phyloP scores from a whole-genome alignment of 169 alveolate species.

The Sarcocystis neurona region DNA sequence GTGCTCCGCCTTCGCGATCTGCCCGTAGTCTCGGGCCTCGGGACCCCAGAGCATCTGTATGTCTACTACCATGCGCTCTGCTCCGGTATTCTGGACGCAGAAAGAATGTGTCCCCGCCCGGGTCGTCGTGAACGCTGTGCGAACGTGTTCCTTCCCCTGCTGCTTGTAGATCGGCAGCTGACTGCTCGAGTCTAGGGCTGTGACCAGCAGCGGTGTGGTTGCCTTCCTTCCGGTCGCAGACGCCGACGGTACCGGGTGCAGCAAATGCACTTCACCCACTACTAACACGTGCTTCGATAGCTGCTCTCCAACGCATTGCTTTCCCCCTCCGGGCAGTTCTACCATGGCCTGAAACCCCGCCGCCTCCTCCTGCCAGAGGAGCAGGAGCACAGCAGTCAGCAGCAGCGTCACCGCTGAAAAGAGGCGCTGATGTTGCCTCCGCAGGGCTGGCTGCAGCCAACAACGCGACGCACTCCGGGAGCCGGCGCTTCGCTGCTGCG shows the following conservation, averaged over 20 bases:
- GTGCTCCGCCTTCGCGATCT: conserved; percentile 63
- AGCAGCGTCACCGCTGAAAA: no score
- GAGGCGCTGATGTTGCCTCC: no score
- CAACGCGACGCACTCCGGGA: no score
- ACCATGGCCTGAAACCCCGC: conserved; percentile 48
- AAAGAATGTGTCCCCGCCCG: conserved; percentile 53
- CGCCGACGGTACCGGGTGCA: conserved; percentile 10
- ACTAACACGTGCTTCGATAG: conserved; percentile 56
- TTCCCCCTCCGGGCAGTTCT: conserved; percentile 48
- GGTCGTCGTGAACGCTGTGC: conserved; percentile 58
- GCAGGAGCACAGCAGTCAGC: no score
- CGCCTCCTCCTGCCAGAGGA: background rate
- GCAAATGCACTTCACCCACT: conserved; percentile 46
- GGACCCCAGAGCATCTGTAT: conserved; percentile 63
- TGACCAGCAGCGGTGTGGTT: conserved; percentile 46
- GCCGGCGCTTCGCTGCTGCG: no score
- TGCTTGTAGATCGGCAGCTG: conserved; percentile 55
- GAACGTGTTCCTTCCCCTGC: conserved; percentile 47
- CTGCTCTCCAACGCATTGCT: conserved; percentile 63
- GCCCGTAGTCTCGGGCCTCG: conserved; percentile 62
- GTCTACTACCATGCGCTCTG: conserved; percentile 37
- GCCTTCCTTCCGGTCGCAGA: conserved; percentile 13
- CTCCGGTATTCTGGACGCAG: conserved; percentile 44
- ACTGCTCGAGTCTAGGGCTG: conserved; percentile 45
- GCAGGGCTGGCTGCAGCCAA: no score